Conservation (phyloP, 73 alveolate species). For the Paraurostyla sp. region DNA sequence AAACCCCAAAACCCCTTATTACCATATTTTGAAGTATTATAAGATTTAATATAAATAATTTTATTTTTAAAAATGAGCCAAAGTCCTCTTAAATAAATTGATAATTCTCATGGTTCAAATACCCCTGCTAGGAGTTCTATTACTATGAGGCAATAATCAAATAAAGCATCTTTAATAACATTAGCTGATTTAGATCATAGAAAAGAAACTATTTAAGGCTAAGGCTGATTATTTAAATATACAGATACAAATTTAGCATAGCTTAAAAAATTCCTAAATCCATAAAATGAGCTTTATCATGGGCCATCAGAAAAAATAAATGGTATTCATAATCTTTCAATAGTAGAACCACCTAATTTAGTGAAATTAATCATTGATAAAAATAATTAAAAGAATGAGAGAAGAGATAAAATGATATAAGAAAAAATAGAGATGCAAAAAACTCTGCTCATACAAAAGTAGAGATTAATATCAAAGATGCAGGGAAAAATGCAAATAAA, state of each 20-base stretch:
- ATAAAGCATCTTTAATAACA: background rate
- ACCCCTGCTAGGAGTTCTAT: too few species aligned
- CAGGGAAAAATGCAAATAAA: background rate
- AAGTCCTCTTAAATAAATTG: too few species aligned
- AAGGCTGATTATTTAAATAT: constrained; percentile 17
- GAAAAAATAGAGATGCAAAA: constrained; percentile 4
- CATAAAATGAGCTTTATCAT: background rate
- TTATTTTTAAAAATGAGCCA: too few species aligned
- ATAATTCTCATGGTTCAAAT: background rate
- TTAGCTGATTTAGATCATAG: background rate
- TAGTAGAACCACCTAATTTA: constrained; percentile 11
- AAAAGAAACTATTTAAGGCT: background rate
- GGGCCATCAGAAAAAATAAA: background rate
- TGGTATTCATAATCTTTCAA: background rate
- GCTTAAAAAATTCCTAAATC: background rate
- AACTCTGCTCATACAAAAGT: background rate
- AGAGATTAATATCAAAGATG: constrained; percentile 8
- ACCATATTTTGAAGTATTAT: too few species aligned
- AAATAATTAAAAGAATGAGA: background rate
- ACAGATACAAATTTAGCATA: background rate
- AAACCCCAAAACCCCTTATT: too few species aligned
- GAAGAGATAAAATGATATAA: constrained; percentile 21
- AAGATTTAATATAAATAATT: too few species aligned
- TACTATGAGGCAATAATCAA: background rate
- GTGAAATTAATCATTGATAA: constrained; percentile 9